These are phyloP conservation scores for Melampsora larici-populina DNA, from an alignment of 1,284 basidiomycete species.

Conservation along the genomic window DNA sequence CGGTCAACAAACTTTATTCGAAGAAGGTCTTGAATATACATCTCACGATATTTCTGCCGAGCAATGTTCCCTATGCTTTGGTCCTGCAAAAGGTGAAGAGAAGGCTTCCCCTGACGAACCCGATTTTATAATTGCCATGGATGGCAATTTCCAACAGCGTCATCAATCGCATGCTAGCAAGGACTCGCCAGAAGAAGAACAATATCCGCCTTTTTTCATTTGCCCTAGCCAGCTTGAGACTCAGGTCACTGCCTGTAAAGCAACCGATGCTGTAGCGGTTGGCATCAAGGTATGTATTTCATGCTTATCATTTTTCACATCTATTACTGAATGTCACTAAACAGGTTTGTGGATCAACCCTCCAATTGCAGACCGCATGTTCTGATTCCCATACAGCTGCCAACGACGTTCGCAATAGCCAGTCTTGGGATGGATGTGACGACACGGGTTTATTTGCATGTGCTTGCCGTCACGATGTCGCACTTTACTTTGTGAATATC, in stretches of 20 bases:
- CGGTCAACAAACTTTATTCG: background rate
- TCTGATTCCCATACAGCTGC: conserved; percentile 29
- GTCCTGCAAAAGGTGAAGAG: background rate
- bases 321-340: no score
- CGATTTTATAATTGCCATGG: background rate
- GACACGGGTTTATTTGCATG: conserved; percentile 14
- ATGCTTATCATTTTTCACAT: background rate
- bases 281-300: background rate
- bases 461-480: conserved; percentile 13
- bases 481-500: conserved; percentile 9
- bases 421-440: conserved; percentile 10
- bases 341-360: no score
- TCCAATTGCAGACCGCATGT: background rate
- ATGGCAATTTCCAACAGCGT: no score
- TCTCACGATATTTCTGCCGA: background rate
- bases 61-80: conserved; percentile 5
- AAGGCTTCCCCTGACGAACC: background rate
- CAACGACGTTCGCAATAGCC: background rate
- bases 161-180: conserved; percentile 14
- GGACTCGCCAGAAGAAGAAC: background rate
- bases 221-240: background rate
- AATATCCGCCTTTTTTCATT: conserved; percentile 5
- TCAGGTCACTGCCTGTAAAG: background rate
- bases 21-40: background rate
- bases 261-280: background rate